Evolutionary conservation across 208 protist species (phyloP).

Genomic region (Leishmania martiniquensis): DNA sequence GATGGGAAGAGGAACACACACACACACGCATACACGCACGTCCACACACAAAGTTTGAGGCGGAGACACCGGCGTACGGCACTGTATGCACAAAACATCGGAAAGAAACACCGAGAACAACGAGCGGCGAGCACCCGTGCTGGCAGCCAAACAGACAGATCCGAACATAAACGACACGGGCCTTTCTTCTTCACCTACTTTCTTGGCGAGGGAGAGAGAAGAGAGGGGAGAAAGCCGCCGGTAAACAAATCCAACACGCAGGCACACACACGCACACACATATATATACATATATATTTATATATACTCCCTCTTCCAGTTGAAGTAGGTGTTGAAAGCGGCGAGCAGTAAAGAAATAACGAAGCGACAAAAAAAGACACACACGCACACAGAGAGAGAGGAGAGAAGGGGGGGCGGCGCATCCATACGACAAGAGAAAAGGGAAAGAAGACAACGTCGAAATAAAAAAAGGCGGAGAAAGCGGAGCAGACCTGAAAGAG

Average conservation of each 20-base stretch:
- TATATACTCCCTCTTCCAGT: neutral
- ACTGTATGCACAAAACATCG: neutral
- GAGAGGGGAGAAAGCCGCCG: neutral
- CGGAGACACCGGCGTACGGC: neutral
- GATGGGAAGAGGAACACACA: neutral
- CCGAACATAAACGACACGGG: neutral
- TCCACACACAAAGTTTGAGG: neutral
- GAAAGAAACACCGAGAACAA: neutral
- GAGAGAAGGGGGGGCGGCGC: too few relatives aligned
- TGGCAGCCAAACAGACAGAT: neutral
- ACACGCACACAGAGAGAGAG: conserved; percentile 3
- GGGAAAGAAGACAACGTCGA: conserved; percentile 6
- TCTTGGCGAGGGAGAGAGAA: neutral
- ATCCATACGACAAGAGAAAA: conserved; percentile 5
- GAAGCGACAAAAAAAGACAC: neutral
- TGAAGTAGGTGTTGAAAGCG: neutral
- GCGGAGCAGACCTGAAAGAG: too few relatives aligned
- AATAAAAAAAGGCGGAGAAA: too few relatives aligned
- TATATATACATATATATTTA: neutral
- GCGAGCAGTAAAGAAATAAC: neutral
- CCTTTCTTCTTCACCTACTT: neutral
- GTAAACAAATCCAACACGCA: neutral
- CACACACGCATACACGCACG: neutral
- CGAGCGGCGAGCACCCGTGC: neutral
- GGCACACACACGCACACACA: neutral